Conservation (phyloP, 2,329 filamentous ascomycete species). For the Fusarium transvaalense region DNA sequence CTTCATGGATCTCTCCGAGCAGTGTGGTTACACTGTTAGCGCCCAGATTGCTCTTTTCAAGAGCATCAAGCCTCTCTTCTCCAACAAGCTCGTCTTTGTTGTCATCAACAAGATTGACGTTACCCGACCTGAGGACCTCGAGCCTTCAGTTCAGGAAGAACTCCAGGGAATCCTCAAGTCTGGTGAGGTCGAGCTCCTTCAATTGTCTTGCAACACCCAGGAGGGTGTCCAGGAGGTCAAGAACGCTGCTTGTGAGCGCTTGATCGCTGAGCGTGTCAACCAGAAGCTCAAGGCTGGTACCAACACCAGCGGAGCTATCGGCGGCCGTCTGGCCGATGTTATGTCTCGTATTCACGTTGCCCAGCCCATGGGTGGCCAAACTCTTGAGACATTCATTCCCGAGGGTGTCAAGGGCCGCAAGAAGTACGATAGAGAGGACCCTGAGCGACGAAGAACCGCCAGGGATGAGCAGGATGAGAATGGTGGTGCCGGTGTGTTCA, state of each 20-base stretch:
- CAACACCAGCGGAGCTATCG: conserved; percentile 78
- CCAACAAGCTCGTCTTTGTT: conserved; percentile 96
- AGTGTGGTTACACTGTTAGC: conserved; percentile 93
- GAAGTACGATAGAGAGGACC: conserved; percentile 92
- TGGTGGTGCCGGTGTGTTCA: conserved; percentile 95
- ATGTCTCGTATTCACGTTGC: conserved; percentile 96
- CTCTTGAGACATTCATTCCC: conserved; percentile 87
- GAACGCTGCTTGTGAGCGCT: conserved; percentile 91
- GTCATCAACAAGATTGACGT: conserved; percentile 99
- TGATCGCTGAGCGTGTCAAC: conserved; percentile 92
- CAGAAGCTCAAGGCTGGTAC: conserved; percentile 97
- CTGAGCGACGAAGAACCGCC: conserved; percentile 83
- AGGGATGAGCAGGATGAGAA: conserved; percentile 92
- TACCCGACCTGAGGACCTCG: conserved; percentile 86
- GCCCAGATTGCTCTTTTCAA: conserved; percentile 96
- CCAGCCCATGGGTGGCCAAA: conserved; percentile 85
- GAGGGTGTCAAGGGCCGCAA: conserved; percentile 82
- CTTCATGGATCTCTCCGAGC: conserved; percentile 97
- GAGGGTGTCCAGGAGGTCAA: conserved; percentile 96
- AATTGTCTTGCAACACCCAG: conserved; percentile 93
- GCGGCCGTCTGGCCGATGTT: conserved; percentile 87
- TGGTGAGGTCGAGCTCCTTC: conserved; percentile 90
- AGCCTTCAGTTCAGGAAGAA: conserved; percentile 80
- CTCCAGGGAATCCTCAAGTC: conserved; percentile 85
- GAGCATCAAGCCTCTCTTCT: conserved; percentile 96